phyloP scores from a whole-genome alignment of 192 early-diverging fungal genomes.

The Dissophora ornata region DNA sequence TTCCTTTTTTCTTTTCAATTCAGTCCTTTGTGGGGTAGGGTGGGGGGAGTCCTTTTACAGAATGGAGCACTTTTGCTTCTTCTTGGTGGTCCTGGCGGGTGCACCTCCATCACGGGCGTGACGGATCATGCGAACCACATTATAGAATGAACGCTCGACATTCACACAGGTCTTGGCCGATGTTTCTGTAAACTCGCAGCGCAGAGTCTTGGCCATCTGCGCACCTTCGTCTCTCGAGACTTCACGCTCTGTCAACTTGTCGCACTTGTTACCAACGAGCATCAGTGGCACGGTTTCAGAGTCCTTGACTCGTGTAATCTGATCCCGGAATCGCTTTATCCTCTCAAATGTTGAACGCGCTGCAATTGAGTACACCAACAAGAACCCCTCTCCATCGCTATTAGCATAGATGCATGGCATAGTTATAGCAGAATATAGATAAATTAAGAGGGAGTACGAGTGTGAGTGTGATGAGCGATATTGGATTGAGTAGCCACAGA shows the following conservation, averaged over 20 bases:
- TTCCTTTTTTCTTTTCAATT: neutral
- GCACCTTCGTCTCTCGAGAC: slow-evolving; percentile 87
- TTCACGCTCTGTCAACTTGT: slow-evolving; percentile 84
- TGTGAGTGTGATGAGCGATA: no score
- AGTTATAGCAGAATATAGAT: no score
- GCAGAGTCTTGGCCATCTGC: slow-evolving; percentile 76
- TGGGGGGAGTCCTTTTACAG: no score
- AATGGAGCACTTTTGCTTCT: slow-evolving; percentile 45
- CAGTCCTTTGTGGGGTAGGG: no score
- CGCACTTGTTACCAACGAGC: slow-evolving; percentile 95
- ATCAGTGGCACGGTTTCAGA: slow-evolving; percentile 86
- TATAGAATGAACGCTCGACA: slow-evolving; percentile 89
- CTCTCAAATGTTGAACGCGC: slow-evolving; percentile 89
- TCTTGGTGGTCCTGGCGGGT: slow-evolving; percentile 26
- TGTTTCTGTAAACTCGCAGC: slow-evolving; percentile 91
- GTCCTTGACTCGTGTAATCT: slow-evolving; percentile 94
- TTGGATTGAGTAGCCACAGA: no score
- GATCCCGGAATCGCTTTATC: slow-evolving; percentile 85
- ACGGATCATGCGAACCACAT: slow-evolving; percentile 85
- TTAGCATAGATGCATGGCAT: no score
- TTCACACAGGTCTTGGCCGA: slow-evolving; percentile 92
- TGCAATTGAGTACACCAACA: slow-evolving; percentile 92
- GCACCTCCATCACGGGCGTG: slow-evolving; percentile 63
- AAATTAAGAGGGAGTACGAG: neutral
- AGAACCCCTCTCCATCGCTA: slow-evolving; percentile 85